These are phyloP conservation scores for Gastrolobium villosum DNA, from an alignment of 306 rosid species.

Conservation along the genomic window DNA sequence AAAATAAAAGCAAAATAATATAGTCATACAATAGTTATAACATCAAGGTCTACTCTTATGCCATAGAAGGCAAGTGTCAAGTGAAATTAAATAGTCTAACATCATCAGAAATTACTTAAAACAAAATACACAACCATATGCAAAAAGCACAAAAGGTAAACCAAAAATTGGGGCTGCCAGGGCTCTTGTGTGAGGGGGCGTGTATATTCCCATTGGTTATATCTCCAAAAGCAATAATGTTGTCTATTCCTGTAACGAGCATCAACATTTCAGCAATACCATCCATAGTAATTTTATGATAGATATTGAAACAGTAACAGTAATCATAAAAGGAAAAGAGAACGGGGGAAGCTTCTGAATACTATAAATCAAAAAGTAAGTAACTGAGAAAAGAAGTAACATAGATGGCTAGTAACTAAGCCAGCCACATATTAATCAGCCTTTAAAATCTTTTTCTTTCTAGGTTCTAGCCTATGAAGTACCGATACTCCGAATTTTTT, in stretches of 20 bases:
- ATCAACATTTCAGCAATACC: constrained; percentile 43
- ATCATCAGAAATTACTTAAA: neutral
- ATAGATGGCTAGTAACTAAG: no score
- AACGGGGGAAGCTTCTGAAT: no score
- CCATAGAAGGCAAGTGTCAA: constrained; percentile 24
- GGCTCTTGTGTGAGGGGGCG: no score
- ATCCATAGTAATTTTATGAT: neutral
- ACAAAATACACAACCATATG: neutral
- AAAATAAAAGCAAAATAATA: neutral
- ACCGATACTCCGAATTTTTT: no score
- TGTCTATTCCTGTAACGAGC: constrained; percentile 40
- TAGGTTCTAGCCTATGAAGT: neutral
- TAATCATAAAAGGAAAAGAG: no score
- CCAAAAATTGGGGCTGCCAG: no score
- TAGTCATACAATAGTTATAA: constrained; percentile 31
- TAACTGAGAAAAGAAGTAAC: constrained; percentile 16
- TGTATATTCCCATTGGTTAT: no score
- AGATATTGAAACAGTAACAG: no score
- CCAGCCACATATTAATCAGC: neutral
- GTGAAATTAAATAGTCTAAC: constrained; percentile 34
- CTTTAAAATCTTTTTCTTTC: neutral
- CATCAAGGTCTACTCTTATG: constrained; percentile 34
- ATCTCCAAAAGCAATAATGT: constrained; percentile 18
- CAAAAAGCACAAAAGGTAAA: no score
- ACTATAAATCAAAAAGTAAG: neutral